These are phyloP conservation scores for Jatropha podagrica DNA, from an alignment of 441 rosid species.

Conservation along the genomic window DNA sequence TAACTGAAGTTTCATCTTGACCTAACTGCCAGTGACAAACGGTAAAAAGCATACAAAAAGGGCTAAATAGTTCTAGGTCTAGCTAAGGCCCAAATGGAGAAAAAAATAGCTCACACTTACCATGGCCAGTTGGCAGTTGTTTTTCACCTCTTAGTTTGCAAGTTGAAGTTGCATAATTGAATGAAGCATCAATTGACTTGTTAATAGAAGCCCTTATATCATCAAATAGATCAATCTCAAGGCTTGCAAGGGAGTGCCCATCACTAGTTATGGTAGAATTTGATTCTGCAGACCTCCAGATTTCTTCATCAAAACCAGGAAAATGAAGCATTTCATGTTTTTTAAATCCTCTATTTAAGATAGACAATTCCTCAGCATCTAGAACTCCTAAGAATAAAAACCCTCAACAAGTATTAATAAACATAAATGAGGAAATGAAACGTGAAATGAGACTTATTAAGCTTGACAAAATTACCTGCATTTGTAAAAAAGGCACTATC, in stretches of 20 bases:
- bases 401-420: neutral
- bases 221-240: conserved; percentile 57
- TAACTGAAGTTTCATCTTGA: too few relatives aligned
- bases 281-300: conserved; percentile 40
- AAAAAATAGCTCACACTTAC: neutral
- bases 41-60: neutral
- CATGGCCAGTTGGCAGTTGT: conserved; percentile 16
- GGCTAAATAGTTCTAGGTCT: neutral
- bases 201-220: conserved; percentile 40
- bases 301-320: conserved; percentile 32
- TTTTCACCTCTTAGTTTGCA: conserved; percentile 22
- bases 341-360: conserved; percentile 52
- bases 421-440: neutral
- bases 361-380: conserved; percentile 59
- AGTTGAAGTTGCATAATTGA: conserved; percentile 20
- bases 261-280: conserved; percentile 29
- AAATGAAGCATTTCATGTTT: conserved; percentile 24
- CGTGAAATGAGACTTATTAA: neutral
- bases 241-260: conserved; percentile 43
- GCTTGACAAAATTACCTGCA: conserved; percentile 39
- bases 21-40: neutral
- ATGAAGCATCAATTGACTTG: conserved; percentile 24
- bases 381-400: conserved; percentile 49
- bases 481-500: conserved; percentile 59
- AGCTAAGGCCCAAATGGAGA: neutral